Conservation (phyloP, 345 rosid genomes). For the Populus nigra region DNA sequence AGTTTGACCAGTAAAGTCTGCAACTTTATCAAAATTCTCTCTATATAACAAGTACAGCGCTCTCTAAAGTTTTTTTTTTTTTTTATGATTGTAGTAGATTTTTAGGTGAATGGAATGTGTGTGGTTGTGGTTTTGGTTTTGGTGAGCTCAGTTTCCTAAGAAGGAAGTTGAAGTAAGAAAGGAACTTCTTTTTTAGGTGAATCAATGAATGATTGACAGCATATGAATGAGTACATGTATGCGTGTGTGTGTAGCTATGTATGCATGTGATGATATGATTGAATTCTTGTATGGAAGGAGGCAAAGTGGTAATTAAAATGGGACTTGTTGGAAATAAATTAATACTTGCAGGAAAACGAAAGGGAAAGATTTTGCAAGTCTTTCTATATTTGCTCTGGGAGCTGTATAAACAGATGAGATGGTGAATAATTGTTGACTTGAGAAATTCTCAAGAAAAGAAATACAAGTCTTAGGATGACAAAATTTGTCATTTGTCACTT, state of each 20-base stretch:
- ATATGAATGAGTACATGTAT: neutral
- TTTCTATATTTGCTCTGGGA: neutral
- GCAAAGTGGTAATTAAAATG: neutral
- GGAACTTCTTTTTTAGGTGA: neutral
- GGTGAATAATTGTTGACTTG: neutral
- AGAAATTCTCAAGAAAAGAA: neutral
- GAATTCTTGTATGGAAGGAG: neutral
- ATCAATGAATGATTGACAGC: neutral
- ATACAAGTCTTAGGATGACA: neutral
- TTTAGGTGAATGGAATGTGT: neutral
- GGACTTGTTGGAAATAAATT: neutral
- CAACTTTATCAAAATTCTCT: neutral
- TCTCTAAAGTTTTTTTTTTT: neutral
- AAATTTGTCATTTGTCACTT: neutral
- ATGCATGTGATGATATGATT: neutral
- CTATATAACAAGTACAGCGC: neutral
- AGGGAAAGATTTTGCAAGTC: neutral
- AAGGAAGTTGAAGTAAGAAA: neutral
- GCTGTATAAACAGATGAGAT: neutral
- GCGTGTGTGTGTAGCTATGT: neutral
- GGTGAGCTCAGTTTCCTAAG: neutral
- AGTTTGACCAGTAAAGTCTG: neutral
- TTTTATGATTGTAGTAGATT: neutral
- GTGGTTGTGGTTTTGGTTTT: neutral
- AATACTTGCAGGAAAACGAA: neutral